Base-by-base conservation (phyloP, 208 protist genomes). In the Zelonia costaricensis region DNA sequence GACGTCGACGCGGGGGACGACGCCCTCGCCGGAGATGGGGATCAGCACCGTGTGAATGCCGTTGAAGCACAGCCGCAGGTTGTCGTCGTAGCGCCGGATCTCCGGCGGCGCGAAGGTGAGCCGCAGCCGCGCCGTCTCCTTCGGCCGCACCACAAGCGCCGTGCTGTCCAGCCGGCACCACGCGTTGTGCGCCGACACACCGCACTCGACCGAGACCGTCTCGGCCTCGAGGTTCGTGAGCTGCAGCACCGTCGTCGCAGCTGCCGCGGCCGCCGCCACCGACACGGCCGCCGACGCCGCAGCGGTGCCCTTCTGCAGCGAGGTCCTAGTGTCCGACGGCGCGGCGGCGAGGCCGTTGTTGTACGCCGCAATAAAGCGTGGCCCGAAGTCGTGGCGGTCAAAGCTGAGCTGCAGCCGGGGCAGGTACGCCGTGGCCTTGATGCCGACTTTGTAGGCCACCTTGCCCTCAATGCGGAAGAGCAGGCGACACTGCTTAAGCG, bases 1-100 rank as follows among this genome's bases (percentile, higher is more conserved):
- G 36, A 98, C 82, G 67, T 98, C 95, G 23, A 98, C 75, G 16
- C 85, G 74, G 48, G 93, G 81, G 16, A 85, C 74, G 13, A 93
- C 81, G n/a, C 96, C 97, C 58, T 98, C 96, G 30, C 97, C 97
- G 31, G 22, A 46, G 27, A 99, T 62, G 13, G 71, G 64, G 23
- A 98, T 74, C 42, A 75, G 81, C 7, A 91, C 74, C 1, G 87
- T 86, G 55, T 91, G 85, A 15, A 94, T 76, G 27, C 93, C 93
- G 68, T 99, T 99, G 31, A 99, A 68, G 51, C 95, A 49, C 70
- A 99, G 92, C 36, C 79, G 79, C 39, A 99, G 65, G 61, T 80
- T 82, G 57, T 96, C 93, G n/a, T 66, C 72, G 78, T 98, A 98
- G 25, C 58, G 63, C 12, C 80, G 83, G 2, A 84, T 70, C 40